A percentile compares a stretch with the other conserved stretches of the same genome.
These are phyloP conservation scores for Venturia carpophila DNA, from an alignment of 2,329 filamentous ascomycete genomes.

Conservation along the genomic window DNA sequence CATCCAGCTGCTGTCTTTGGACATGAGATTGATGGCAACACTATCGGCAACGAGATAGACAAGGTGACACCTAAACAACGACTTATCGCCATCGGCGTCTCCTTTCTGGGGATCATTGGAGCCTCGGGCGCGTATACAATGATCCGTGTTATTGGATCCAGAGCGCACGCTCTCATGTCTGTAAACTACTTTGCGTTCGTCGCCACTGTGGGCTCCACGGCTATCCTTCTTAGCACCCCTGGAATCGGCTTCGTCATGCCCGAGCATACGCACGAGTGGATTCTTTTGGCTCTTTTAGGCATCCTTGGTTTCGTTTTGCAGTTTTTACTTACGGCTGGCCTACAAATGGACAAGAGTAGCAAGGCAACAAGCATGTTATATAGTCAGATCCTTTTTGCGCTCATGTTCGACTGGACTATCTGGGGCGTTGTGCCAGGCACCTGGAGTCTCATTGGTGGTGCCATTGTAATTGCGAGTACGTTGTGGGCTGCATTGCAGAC, in stretches of 20 bases:
- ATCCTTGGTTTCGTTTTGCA: conserved; percentile 14
- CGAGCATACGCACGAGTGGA: conserved; percentile 1
- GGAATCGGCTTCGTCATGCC: conserved; percentile 9
- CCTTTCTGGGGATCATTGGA: conserved; percentile 8
- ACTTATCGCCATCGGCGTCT: conserved; percentile 15
- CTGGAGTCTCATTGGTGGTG: conserved; percentile 16
- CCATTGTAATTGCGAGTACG: conserved; percentile 16
- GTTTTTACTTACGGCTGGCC: conserved; percentile 14
- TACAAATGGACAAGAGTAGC: conserved; percentile 16
- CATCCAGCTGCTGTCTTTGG: conserved; percentile 15
- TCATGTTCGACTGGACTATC: conserved; percentile 15
- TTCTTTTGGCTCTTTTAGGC: conserved; percentile 6
- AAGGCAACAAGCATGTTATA: conserved; percentile 18
- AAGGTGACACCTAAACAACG: conserved; percentile 18
- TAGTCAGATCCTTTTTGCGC: conserved; percentile 14
- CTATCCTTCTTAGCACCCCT: conserved; percentile 14
- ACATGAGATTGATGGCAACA: background rate
- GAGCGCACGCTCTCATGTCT: conserved; percentile 16
- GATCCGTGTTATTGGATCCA: conserved; percentile 14
- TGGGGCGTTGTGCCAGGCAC: conserved; percentile 15
- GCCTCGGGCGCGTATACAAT: conserved; percentile 16
- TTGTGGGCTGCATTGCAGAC: conserved; percentile 14
- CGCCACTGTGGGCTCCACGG: conserved; percentile 10
- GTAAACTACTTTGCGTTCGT: conserved; percentile 18
- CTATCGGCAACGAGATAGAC: conserved; percentile 16